Base-by-base conservation (phyloP, 495 filamentous ascomycete species). In the Jackrogersella minutella region DNA sequence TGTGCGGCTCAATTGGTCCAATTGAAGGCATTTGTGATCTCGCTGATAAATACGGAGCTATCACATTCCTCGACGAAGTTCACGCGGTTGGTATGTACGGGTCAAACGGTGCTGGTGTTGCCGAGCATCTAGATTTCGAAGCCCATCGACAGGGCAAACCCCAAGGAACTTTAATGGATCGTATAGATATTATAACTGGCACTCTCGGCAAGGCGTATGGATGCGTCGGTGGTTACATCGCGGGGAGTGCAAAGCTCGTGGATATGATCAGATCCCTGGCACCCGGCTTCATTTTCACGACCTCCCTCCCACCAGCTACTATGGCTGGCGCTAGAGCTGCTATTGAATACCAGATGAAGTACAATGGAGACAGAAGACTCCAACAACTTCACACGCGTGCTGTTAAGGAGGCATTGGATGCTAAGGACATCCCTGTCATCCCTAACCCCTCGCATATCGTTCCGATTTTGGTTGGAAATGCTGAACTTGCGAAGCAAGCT, bases 71-170 rank as follows among this genome's bases (percentile, higher is more conserved):
- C 75, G 95, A 99, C 74, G 95, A 99, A 83, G 95, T 99, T 47
- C 95, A 99, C 77, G 95, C 95, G 31, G 95, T 99, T 19, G 95
- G 95, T 64, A 99, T 99, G 95, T 99, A 99, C 74, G 95, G 95
- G 71, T 93, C 95, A 73, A 88, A 94, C 70, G 95, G 95, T 66
- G 95, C 93, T 46, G 95, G 95, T 74, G 96, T 99, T 55, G 95
- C 95, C 11, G 95, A 99, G 78, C 95, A 99, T 76, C 86, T 99
- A 22, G 94, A 99, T 76, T 99, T 91, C 72, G 91, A 97, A 68
- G 90, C 91, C 10, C 88, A 90, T 69, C 72, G 75, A 16, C 79
- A 81, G 28, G 86, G 92, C 17, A 79, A 79, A 49, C 90, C 93
- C 0, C 80, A 84, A 70, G 94, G 94, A 44, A 97, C 93, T 43